A percentile compares a stretch with the other conserved stretches of the same genome.
phyloP scores from a whole-genome alignment of 306 rosid genomes.

The Vigna nakashimae region DNA sequence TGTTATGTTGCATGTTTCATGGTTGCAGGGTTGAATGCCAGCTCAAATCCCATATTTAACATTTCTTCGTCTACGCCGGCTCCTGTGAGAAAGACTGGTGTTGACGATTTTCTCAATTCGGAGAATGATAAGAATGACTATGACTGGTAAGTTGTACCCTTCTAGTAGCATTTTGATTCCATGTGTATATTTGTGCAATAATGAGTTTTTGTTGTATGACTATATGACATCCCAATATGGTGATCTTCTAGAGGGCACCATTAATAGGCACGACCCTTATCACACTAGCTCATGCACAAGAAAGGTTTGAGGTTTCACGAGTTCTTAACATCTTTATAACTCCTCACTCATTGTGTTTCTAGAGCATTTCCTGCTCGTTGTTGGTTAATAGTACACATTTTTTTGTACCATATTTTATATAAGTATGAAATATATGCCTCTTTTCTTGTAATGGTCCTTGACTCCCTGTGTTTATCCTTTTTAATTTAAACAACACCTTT shows the following conservation, averaged over 20 bases:
- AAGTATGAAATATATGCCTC: not conserved
- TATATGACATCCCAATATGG: not conserved
- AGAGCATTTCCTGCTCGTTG: not conserved
- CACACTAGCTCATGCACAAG: not conserved
- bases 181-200: constrained; percentile 29
- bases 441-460: not conserved
- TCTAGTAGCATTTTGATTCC: constrained; percentile 9
- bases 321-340: not conserved
- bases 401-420: not conserved
- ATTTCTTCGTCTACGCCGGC: constrained; percentile 67
- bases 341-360: too few relatives aligned
- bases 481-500: not conserved
- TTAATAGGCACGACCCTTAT: not conserved
- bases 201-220: constrained; percentile 17
- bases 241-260: not conserved
- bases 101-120: constrained; percentile 84
- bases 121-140: constrained; percentile 85
- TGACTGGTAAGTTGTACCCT: constrained; percentile 69
- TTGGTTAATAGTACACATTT: not conserved
- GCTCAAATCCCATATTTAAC: constrained; percentile 68
- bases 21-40: constrained; percentile 64
- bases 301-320: not conserved
- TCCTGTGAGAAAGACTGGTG: constrained; percentile 63
- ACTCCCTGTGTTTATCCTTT: constrained; percentile 1
- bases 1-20: constrained; percentile 31